Percentiles rank a stretch among this genome's conserved stretches.
phyloP scores from a whole-genome alignment of 2,329 filamentous ascomycete genomes.

The Parafenestella ontariensis region DNA sequence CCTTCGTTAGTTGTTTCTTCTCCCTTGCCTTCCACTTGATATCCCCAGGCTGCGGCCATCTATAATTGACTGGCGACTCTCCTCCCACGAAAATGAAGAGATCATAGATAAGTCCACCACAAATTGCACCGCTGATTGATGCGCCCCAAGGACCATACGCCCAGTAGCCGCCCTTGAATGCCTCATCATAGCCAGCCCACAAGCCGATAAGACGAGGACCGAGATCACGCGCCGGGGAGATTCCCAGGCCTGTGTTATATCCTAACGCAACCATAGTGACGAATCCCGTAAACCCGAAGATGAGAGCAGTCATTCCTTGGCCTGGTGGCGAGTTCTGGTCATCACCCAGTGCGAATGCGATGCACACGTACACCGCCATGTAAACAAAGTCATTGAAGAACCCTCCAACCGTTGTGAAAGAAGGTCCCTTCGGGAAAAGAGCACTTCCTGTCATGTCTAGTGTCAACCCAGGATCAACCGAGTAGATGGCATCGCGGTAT shows the following conservation, averaged over 20 bases:
- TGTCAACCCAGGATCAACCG: constrained; percentile 58
- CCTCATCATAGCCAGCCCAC: constrained; percentile 70
- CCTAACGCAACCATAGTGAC: constrained; percentile 35
- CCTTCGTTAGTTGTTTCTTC: constrained; percentile 23
- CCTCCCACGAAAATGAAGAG: constrained; percentile 41
- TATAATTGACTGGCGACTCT: constrained; percentile 40
- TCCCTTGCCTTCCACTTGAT: constrained; percentile 24
- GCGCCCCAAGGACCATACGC: constrained; percentile 37
- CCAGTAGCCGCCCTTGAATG: constrained; percentile 38
- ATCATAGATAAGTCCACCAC: constrained; percentile 40
- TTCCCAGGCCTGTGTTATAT: constrained; percentile 52
- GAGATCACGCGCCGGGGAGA: constrained; percentile 75
- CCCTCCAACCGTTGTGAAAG: constrained; percentile 70
- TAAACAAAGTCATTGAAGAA: constrained; percentile 76
- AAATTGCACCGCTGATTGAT: constrained; percentile 31
- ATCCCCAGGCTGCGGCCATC: constrained; percentile 34
- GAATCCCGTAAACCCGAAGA: constrained; percentile 35
- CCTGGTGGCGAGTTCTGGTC: constrained; percentile 55
- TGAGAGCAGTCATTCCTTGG: constrained; percentile 58
- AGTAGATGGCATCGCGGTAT: constrained; percentile 64
- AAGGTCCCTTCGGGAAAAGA: constrained; percentile 65
- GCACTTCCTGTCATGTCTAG: constrained; percentile 53
- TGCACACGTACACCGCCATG: constrained; percentile 70
- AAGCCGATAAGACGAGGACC: constrained; percentile 72
- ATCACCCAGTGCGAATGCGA: constrained; percentile 70